Conservation (phyloP, 1,284 basidiomycete species). For the Heterobasidion occidentale region DNA sequence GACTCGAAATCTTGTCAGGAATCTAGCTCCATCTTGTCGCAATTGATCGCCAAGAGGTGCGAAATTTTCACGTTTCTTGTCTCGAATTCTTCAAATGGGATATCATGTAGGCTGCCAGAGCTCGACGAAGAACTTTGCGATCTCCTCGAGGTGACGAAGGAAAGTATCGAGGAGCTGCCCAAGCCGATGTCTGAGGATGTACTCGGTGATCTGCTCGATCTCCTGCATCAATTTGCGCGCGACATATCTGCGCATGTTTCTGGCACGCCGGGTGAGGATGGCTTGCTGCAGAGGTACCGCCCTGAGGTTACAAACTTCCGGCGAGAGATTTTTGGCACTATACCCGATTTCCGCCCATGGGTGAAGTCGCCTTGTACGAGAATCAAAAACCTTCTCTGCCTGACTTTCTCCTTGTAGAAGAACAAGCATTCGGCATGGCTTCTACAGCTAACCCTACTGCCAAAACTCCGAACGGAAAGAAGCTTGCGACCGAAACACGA, state of each 20-base stretch:
- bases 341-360: no score
- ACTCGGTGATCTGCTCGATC: conserved; percentile 39
- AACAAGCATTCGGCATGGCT: no score
- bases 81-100: background rate
- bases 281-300: conserved; percentile 47
- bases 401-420: no score
- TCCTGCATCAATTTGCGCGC: conserved; percentile 37
- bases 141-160: conserved; percentile 33
- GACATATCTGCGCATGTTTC: conserved; percentile 38
- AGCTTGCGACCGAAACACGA: no score
- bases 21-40: conserved; percentile 45
- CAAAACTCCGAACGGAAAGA: no score
- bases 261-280: conserved; percentile 40
- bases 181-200: conserved; percentile 46
- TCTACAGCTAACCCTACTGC: no score
- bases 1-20: conserved; percentile 42
- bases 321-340: conserved; percentile 25
- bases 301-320: conserved; percentile 40
- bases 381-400: no score
- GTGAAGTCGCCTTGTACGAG: no score
- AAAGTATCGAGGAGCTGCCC: conserved; percentile 33
- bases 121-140: conserved; percentile 44
- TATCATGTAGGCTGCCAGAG: conserved; percentile 44
- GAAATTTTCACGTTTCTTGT: conserved; percentile 4
- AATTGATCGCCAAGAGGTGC: conserved; percentile 50